These are phyloP conservation scores for Ogataea polymorpha DNA, from an alignment of 805 yeast genomes.

Conservation along the genomic window DNA sequence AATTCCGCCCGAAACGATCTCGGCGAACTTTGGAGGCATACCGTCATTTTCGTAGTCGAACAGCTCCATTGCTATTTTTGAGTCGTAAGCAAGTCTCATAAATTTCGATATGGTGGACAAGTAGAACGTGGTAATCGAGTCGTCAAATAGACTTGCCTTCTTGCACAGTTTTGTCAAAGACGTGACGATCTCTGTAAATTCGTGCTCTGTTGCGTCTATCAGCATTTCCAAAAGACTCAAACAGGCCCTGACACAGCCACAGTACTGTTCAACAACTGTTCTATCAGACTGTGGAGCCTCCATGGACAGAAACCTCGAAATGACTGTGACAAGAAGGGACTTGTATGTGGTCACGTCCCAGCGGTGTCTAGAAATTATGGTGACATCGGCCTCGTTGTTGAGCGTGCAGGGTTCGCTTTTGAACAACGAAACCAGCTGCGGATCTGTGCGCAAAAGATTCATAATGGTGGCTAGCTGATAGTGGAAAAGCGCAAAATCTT, in stretches of 20 bases:
- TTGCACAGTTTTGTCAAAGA: slow-evolving; percentile 17
- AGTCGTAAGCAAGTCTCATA: slow-evolving; percentile 26
- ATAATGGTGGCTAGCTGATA: slow-evolving; percentile 57
- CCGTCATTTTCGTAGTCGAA: slow-evolving; percentile 17
- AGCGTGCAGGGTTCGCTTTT: slow-evolving; percentile 58
- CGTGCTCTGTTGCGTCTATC: slow-evolving; percentile 55
- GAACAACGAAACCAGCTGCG: slow-evolving; percentile 44
- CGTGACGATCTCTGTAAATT: slow-evolving; percentile 38
- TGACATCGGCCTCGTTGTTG: slow-evolving; percentile 42
- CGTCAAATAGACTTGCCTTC: slow-evolving; percentile 7
- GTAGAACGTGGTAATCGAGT: slow-evolving; percentile 21
- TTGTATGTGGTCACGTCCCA: slow-evolving; percentile 63
- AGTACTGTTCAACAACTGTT: slow-evolving; percentile 28
- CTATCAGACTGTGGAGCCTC: slow-evolving; percentile 19
- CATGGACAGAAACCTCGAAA: slow-evolving; percentile 43
- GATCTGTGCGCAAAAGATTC: slow-evolving; percentile 48
- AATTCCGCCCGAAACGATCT: slow-evolving; percentile 28
- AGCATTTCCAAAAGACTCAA: slow-evolving; percentile 45
- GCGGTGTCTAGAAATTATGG: slow-evolving; percentile 38
- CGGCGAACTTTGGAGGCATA: slow-evolving; percentile 19
- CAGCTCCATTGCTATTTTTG: slow-evolving; percentile 12
- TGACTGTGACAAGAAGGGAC: slow-evolving; percentile 45
- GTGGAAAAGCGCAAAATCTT: slow-evolving; percentile 61
- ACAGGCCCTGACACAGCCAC: slow-evolving; percentile 39
- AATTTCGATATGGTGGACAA: slow-evolving; percentile 22